Evolutionary conservation across 257 asterid species (phyloP), one percentile per base, ranked within the genome.

Genomic region (Ocimum tenuiflorum): DNA sequence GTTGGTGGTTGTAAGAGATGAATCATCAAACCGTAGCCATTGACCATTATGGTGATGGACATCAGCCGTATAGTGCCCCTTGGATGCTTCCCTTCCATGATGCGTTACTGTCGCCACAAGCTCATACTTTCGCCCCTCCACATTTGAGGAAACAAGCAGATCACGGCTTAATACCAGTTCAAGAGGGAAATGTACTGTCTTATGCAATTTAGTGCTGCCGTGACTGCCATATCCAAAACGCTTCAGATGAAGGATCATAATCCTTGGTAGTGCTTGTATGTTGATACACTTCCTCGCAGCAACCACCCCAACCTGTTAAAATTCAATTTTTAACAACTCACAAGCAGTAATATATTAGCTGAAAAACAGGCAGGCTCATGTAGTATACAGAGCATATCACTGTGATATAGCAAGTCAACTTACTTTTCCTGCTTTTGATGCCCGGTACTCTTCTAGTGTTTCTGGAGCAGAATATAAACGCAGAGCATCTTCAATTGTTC

Each of bases 51-150:
- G 72, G 63, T 65, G 46, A 18, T 81, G 81, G 4, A 81, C 88
- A 63, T 89, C 96, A 14, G 96, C 89, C 35, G 98, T 91, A 52
- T 91, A 91, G 74, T 91, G 98, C 27, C 96, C 98, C 77, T 78
- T 91, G 0, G 98, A 88, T 17, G 98, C 88, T 80, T 86, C 96
- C 71, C 79, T 85, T 23, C 98, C 98, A 31, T 91, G 98, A 76
- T 91, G 98, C 1, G 96, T 91, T 69, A 89, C 75, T 9, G 98
- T 83, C 2, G 98, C 80, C 46, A 91, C 90, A 5, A 91, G 95
- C 65, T 87, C 86, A 46, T 85, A 89, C 62, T 47, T 87, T 56
- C 96, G 91, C 15, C 96, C 92, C 98, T 91, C 96, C 10, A 77
- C 63, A 53, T 78, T 65, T 22, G 95, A n/a, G 14, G 89, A 85